These are phyloP conservation scores for Brassica balearica DNA, from an alignment of 441 rosid species.

Conservation along the genomic window DNA sequence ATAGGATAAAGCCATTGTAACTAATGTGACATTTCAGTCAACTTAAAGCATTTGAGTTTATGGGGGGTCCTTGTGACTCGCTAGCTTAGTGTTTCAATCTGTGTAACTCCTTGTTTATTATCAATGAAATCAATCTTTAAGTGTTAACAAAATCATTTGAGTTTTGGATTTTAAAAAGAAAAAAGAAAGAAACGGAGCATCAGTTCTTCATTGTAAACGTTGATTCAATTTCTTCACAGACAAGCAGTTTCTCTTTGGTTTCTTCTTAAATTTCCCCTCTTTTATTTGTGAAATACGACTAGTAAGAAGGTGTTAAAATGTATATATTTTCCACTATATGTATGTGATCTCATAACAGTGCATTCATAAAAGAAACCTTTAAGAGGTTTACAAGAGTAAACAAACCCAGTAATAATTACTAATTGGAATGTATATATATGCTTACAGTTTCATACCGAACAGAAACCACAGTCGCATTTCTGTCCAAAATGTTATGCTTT, in stretches of 20 bases:
- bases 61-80: no score
- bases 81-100: no score
- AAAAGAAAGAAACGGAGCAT: not conserved
- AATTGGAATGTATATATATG: conserved; percentile 16
- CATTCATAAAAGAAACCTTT: not conserved
- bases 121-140: no score
- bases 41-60: not conserved
- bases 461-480: conserved; percentile 1
- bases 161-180: not conserved
- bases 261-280: not conserved
- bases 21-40: not conserved
- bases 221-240: not conserved
- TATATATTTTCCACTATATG: not conserved
- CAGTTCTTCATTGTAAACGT: not conserved
- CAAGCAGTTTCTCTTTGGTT: not conserved
- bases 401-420: not conserved
- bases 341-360: conserved; percentile 11
- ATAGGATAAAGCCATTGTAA: not conserved
- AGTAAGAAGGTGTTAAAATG: not conserved
- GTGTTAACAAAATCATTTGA: not conserved
- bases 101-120: no score
- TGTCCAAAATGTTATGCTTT: conserved; percentile 1
- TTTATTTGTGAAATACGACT: not conserved
- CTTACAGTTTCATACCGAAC: conserved; percentile 11
- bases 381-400: not conserved